Conservation (phyloP, 2,329 filamentous ascomycete genomes). For the Botrytis fragariae region DNA sequence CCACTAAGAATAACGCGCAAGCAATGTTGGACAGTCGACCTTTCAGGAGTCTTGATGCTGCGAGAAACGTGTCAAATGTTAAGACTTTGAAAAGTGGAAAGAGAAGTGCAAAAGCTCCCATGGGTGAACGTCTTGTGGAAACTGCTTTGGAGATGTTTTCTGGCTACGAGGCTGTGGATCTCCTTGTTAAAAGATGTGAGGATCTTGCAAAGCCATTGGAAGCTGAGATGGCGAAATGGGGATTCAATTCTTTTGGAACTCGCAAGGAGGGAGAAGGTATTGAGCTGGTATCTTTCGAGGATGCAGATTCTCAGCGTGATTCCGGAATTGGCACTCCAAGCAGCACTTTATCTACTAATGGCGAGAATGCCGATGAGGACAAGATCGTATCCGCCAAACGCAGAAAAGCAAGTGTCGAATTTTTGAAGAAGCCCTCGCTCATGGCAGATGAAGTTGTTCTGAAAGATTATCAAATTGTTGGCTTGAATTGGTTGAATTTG, state of each 20-base stretch:
- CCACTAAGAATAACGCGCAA: conserved; percentile 66
- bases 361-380: conserved; percentile 47
- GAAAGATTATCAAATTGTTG: conserved; percentile 92
- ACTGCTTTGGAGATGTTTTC: conserved; percentile 70
- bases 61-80: conserved; percentile 61
- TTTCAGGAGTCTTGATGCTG: conserved; percentile 63
- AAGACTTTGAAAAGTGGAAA: conserved; percentile 49
- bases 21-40: conserved; percentile 72
- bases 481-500: conserved; percentile 89
- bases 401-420: conserved; percentile 33
- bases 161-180: conserved; percentile 79
- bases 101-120: conserved; percentile 46
- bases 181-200: conserved; percentile 75
- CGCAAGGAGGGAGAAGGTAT: conserved; percentile 55
- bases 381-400: conserved; percentile 35
- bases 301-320: conserved; percentile 49
- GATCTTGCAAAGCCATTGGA: conserved; percentile 65
- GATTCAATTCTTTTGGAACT: conserved; percentile 60
- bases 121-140: conserved; percentile 67
- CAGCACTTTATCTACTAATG: conserved; percentile 36
- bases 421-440: conserved; percentile 59
- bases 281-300: conserved; percentile 50
- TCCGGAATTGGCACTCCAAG: conserved; percentile 67
- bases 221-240: conserved; percentile 65
- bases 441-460: conserved; percentile 76